Conservation (phyloP, 2,329 filamentous ascomycete species). For the Fusarium pseudonygamai region DNA sequence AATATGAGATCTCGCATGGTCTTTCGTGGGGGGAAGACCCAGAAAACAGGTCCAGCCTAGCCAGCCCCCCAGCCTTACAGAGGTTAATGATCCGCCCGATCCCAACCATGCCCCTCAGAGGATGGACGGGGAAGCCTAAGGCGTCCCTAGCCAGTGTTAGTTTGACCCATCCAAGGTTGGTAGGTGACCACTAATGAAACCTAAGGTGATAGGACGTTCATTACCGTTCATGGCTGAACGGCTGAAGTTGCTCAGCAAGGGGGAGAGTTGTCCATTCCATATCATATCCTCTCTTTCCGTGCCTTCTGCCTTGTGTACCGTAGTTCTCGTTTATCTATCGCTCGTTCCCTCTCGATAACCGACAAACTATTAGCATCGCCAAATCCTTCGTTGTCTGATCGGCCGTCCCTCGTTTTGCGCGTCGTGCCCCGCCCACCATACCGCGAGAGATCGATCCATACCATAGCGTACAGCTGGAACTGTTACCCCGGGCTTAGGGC, state of each 20-base stretch:
- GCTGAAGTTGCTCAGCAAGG: conserved; percentile 24
- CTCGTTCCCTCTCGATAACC: conserved; percentile 12
- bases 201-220: neutral
- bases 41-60: conserved; percentile 6
- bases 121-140: conserved; percentile 10
- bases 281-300: neutral
- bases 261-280: conserved; percentile 19
- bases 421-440: conserved; percentile 23
- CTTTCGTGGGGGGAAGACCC: conserved; percentile 7
- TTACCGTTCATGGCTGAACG: conserved; percentile 26
- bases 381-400: conserved; percentile 2
- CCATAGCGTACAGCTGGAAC: conserved; percentile 5
- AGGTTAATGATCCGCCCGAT: conserved; percentile 18
- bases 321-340: neutral
- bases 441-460: conserved; percentile 1
- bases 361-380: neutral
- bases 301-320: neutral
- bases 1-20: conserved; percentile 1
- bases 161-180: neutral
- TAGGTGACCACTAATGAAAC: neutral
- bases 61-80: conserved; percentile 25
- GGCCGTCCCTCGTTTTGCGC: conserved; percentile 1
- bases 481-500: neutral
- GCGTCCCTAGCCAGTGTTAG: neutral
- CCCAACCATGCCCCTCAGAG: neutral